Conservation (phyloP, 768 basidiomycete genomes). For the Suillus placidus region DNA sequence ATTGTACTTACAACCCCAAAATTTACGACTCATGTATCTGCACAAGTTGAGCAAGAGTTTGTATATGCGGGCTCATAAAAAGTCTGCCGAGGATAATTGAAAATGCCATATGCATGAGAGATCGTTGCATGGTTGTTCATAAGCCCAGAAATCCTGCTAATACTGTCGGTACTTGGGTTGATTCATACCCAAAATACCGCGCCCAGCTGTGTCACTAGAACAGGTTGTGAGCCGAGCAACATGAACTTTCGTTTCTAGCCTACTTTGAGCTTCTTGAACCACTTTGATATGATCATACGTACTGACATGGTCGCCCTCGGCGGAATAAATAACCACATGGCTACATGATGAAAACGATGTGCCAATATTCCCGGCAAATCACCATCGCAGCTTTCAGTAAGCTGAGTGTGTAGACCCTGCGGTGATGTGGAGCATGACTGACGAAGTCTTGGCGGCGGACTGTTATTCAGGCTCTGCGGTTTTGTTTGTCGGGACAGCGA, state of each 20-base stretch:
- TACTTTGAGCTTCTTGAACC: too few relatives aligned
- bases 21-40: background rate
- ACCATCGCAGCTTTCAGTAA: background rate
- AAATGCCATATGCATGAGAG: background rate
- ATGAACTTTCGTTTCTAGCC: background rate
- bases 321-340: background rate
- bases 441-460: too few relatives aligned
- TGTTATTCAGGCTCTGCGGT: too few relatives aligned
- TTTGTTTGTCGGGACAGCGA: background rate
- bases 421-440: too few relatives aligned
- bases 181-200: background rate
- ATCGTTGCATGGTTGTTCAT: background rate
- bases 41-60: background rate
- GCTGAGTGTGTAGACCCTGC: too few relatives aligned
- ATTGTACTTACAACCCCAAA: background rate
- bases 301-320: background rate
- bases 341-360: background rate
- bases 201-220: background rate
- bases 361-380: background rate
- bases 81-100: slow-evolving; percentile 40
- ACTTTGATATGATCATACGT: background rate
- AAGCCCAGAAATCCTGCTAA: background rate
- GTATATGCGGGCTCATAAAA: slow-evolving; percentile 10
- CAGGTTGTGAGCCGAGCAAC: background rate
- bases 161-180: background rate